Percentiles rank a stretch among this genome's conserved stretches.
Conservation (phyloP, 352 stramenopile genomes). For the Pythium oligandrum region DNA sequence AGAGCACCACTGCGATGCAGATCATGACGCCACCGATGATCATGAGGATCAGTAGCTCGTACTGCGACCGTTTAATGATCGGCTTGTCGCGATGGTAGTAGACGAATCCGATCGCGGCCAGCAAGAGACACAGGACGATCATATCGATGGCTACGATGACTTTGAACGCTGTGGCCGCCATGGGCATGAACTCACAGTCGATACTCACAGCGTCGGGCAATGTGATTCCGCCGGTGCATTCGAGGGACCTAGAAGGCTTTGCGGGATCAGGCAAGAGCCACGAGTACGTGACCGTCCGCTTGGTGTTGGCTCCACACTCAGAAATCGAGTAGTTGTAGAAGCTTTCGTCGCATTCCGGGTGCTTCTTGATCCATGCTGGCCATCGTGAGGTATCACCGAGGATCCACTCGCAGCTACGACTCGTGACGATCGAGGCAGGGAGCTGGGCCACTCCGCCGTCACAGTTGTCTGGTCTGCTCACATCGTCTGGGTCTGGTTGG, state of each 20-base stretch:
- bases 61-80: conserved; percentile 67
- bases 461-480: conserved; percentile 27
- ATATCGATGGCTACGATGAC: conserved; percentile 20
- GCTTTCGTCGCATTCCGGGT: conserved; percentile 27
- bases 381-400: conserved; percentile 17
- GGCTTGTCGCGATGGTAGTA: conserved; percentile 28
- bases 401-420: conserved; percentile 24
- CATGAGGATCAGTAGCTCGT: conserved; percentile 51
- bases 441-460: conserved; percentile 31
- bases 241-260: conserved; percentile 17
- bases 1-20: conserved; percentile 29
- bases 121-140: conserved; percentile 15
- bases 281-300: conserved; percentile 26
- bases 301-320: conserved; percentile 18
- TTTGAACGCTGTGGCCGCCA: conserved; percentile 10
- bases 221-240: conserved; percentile 27
- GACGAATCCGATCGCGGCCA: conserved; percentile 23
- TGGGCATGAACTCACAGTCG: conserved; percentile 25
- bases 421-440: conserved; percentile 27
- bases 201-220: conserved; percentile 21
- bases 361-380: conserved; percentile 23
- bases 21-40: conserved; percentile 46
- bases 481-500: conserved; percentile 25
- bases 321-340: conserved; percentile 40
- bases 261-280: conserved; percentile 31